These are phyloP conservation scores for Cucumis melo DNA, from an alignment of 306 rosid species.

Conservation along the genomic window DNA sequence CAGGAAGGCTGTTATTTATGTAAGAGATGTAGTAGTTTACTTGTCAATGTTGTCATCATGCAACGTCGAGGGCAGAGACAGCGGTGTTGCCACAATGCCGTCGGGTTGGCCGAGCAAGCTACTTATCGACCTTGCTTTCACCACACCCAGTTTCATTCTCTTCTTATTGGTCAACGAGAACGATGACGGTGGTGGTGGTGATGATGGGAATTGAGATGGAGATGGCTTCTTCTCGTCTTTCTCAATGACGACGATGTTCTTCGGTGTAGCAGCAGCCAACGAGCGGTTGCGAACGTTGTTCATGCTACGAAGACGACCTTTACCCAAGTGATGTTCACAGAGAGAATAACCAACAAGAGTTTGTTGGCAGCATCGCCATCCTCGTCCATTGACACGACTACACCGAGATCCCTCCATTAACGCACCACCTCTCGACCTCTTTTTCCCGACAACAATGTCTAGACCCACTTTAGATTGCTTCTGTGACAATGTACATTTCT, in stretches of 20 bases:
- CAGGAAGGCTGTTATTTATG: neutral
- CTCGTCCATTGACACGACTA: constrained; percentile 98
- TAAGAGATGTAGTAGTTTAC: neutral
- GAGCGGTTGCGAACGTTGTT: constrained; percentile 60
- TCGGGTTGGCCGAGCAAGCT: constrained; percentile 74
- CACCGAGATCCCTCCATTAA: constrained; percentile 95
- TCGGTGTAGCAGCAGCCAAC: neutral
- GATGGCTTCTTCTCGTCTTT: neutral
- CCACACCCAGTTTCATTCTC: constrained; percentile 33
- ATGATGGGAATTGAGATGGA: neutral
- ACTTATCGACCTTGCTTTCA: constrained; percentile 76
- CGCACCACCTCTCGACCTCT: constrained; percentile 32
- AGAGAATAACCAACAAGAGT: constrained; percentile 95
- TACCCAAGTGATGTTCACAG: constrained; percentile 94
- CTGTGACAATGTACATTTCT: constrained; percentile 18
- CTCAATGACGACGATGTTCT: neutral
- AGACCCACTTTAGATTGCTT: neutral
- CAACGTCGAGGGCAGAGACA: neutral
- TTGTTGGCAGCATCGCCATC: constrained; percentile 91
- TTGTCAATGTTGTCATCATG: neutral
- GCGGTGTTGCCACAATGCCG: constrained; percentile 7
- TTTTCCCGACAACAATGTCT: constrained; percentile 1
- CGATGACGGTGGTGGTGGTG: neutral
- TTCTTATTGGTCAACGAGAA: neutral
- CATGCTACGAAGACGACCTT: constrained; percentile 82